Base-by-base conservation (phyloP, 345 rosid species). In the Ceriops decandra region DNA sequence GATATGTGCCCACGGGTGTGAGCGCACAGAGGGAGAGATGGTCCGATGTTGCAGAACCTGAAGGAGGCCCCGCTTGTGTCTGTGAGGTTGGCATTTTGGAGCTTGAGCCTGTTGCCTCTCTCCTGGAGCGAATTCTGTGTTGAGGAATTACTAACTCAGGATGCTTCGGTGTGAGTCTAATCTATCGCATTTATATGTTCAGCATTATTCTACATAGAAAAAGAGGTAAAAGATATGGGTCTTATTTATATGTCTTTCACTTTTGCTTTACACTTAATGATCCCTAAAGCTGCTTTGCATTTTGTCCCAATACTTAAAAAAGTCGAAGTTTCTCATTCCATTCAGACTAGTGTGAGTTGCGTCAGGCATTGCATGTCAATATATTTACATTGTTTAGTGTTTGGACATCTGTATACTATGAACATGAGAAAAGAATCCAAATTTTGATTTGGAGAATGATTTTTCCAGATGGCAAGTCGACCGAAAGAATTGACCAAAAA, bases 11-110 rank as follows among this genome's bases (percentile, higher is more conserved):
- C 2, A 7, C 8, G 0, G 10, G 36, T 7, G 36, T 0, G 36
- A 31, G 33, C 10, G 6, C 32, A 57, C 8, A 26, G 17, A 6
- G 5, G 19, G 9, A 15, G 53, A 42, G 33, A 30, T 5, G 56
- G 7, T 22, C 31, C 8, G 26, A 7, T 27, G 36, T 7, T 28
- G 19, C 24, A 17, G 68, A 62, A 80, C 84, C 82, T 75, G 73
- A 35, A 11, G 81, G 79, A 26, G 62, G 69, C 61, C 66, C 70
- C 30, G 64, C 46, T 68, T 60, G 80, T 31, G 65, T 68, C 22
- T 65, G 61, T 11, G 69, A 24, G 53, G 36, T 61, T 1, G 30
- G 51, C 86, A 83, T 83, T 68, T 64, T 67, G 33, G 10, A 42
- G 20, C 33, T 7, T 2, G 62, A 28, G 27, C 33, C 17, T 53